These are phyloP conservation scores for Sequoiadendron giganteum DNA, from an alignment of 75 land plant genomes.

Conservation along the genomic window DNA sequence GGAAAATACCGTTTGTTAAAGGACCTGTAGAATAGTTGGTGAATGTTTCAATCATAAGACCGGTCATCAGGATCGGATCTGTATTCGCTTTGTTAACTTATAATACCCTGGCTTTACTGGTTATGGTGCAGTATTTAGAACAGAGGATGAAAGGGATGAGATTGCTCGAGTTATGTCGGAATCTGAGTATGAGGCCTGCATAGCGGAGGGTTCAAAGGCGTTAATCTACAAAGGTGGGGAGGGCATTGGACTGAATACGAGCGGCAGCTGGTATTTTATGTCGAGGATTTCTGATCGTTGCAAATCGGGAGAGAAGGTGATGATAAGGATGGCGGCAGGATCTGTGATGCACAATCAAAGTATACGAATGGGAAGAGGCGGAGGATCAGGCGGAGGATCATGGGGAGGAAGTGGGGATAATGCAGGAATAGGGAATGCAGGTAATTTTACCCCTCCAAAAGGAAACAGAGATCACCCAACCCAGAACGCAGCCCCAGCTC, in stretches of 20 bases:
- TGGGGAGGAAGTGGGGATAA: too few relatives aligned
- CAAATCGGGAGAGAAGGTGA: neutral
- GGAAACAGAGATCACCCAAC: too few relatives aligned
- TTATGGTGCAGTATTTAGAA: too few relatives aligned
- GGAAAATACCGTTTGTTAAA: too few relatives aligned
- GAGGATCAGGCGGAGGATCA: neutral
- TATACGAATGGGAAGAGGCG: neutral
- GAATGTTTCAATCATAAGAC: too few relatives aligned
- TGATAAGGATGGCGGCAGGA: neutral
- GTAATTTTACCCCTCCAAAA: too few relatives aligned
- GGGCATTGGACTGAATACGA: neutral
- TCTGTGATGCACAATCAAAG: neutral
- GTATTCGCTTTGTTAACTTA: too few relatives aligned
- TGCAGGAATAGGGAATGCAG: neutral
- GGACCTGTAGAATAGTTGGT: too few relatives aligned
- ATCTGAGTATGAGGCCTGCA: neutral
- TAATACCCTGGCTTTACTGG: too few relatives aligned
- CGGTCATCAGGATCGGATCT: too few relatives aligned
- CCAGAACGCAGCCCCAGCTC: too few relatives aligned
- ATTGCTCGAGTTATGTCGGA: neutral
- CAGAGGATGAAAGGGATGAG: neutral
- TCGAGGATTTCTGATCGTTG: neutral
- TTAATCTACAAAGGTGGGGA: neutral
- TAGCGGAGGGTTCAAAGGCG: neutral
- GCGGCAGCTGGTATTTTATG: neutral